Percentiles rank a stretch among this genome's conserved stretches.
These are phyloP conservation scores for Solanum habrochaites DNA, from an alignment of 257 asterid species.

Conservation along the genomic window DNA sequence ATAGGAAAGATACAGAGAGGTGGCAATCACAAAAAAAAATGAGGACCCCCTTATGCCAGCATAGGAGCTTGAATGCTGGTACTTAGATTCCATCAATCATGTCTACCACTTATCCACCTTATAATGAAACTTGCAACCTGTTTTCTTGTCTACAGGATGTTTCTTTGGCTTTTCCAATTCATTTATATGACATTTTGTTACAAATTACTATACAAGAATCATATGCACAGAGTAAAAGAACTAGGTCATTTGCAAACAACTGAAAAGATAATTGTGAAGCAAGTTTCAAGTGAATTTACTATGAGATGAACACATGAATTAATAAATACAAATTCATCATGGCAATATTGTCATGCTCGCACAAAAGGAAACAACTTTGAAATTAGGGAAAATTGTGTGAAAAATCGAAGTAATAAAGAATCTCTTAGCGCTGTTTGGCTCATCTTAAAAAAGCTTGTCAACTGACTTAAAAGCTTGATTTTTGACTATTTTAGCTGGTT, in stretches of 20 bases:
- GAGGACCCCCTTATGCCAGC: background rate
- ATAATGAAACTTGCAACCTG: background rate
- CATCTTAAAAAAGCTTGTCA: too few species aligned
- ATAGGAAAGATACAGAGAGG: too few species aligned
- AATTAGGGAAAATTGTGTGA: background rate
- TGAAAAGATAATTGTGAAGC: background rate
- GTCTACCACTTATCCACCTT: too few species aligned
- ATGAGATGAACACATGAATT: background rate
- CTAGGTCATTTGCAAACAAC: background rate
- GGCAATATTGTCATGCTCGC: background rate
- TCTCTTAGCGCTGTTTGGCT: too few species aligned
- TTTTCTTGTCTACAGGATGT: background rate
- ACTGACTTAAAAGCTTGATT: too few species aligned
- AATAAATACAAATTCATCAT: background rate
- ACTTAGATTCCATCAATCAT: constrained; percentile 1
- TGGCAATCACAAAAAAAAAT: background rate
- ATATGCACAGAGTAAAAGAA: background rate
- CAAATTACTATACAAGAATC: too few species aligned
- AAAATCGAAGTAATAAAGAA: background rate
- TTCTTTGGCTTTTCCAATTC: background rate
- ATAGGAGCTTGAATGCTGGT: background rate
- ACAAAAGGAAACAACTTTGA: background rate
- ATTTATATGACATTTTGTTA: background rate
- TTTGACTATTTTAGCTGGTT: too few species aligned
- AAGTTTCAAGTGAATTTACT: background rate